phyloP scores from a whole-genome alignment of 2,329 filamentous ascomycete genomes.

The Graphilbum fragrans region DNA sequence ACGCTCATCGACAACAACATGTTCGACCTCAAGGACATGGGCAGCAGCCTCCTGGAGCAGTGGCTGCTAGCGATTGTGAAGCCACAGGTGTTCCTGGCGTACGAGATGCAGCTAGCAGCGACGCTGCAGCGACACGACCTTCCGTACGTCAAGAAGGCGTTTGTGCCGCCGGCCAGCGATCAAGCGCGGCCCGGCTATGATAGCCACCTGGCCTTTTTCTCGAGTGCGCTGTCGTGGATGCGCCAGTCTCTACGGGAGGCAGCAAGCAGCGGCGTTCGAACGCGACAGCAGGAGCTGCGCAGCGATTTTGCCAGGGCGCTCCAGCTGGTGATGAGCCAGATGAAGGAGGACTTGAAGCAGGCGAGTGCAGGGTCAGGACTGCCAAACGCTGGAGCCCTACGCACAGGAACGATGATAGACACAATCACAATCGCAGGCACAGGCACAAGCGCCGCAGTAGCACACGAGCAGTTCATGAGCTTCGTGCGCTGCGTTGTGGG shows the following conservation, averaged over 20 bases:
- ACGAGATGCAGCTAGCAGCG: conserved; percentile 37
- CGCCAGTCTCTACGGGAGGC: conserved; percentile 31
- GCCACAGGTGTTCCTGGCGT: conserved; percentile 30
- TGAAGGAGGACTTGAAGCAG: conserved; percentile 35
- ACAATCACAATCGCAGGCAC: background rate
- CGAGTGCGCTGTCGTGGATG: conserved; percentile 37
- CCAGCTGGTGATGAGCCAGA: conserved; percentile 37
- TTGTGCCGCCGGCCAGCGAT: conserved; percentile 16
- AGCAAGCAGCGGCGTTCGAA: conserved; percentile 18
- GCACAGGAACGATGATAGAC: no score
- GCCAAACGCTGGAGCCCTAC: no score
- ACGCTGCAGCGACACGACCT: conserved; percentile 28
- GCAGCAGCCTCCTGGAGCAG: conserved; percentile 33
- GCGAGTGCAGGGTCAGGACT: conserved; percentile 18
- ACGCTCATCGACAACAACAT: conserved; percentile 33
- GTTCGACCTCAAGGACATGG: conserved; percentile 33
- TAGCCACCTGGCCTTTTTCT: conserved; percentile 35
- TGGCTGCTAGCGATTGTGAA: conserved; percentile 41
- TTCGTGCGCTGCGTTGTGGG: conserved; percentile 41
- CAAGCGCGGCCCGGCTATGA: conserved; percentile 31
- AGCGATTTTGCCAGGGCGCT: conserved; percentile 30
- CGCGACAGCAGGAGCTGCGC: conserved; percentile 19
- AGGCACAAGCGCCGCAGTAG: conserved; percentile 6
- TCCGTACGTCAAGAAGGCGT: conserved; percentile 28
- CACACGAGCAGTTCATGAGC: conserved; percentile 33